Conservation (phyloP, 2,329 filamentous ascomycete species). For the Colletotrichum sp. region DNA sequence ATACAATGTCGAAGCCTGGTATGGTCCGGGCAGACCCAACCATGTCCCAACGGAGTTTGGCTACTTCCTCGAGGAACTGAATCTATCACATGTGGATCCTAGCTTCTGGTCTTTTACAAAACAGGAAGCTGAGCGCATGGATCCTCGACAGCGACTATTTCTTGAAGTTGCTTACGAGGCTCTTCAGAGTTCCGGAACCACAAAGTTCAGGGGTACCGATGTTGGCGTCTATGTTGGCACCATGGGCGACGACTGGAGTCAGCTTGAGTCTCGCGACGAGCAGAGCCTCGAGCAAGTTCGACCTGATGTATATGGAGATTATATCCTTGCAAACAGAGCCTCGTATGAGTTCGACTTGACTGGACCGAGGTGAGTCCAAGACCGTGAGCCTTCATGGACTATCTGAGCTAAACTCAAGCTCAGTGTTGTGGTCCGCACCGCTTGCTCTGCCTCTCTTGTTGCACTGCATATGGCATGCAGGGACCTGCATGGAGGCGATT, state of each 20-base stretch:
- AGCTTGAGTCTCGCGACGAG: slow-evolving; percentile 23
- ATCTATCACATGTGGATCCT: slow-evolving; percentile 32
- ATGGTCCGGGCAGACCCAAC: slow-evolving; percentile 10
- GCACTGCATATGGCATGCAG: slow-evolving; percentile 41
- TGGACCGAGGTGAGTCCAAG: slow-evolving; percentile 32
- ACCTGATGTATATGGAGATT: slow-evolving; percentile 27
- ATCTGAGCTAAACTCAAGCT: neutral
- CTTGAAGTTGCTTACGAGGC: slow-evolving; percentile 22
- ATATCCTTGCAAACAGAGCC: slow-evolving; percentile 34
- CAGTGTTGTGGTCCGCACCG: slow-evolving; percentile 39
- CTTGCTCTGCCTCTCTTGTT: slow-evolving; percentile 41
- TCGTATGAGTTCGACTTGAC: slow-evolving; percentile 36
- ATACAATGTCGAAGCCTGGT: slow-evolving; percentile 29
- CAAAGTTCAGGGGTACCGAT: slow-evolving; percentile 27
- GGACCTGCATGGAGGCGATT: slow-evolving; percentile 29
- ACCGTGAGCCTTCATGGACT: rapidly evolving
- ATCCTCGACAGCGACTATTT: slow-evolving; percentile 19
- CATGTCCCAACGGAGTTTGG: slow-evolving; percentile 26
- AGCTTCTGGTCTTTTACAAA: slow-evolving; percentile 35
- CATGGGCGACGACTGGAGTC: slow-evolving; percentile 33
- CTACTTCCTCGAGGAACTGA: slow-evolving; percentile 30
- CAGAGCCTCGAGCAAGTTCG: slow-evolving; percentile 24
- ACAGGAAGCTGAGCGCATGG: slow-evolving; percentile 27
- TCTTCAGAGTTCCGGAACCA: slow-evolving; percentile 26
- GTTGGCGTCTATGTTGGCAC: slow-evolving; percentile 33